These are phyloP conservation scores for Lodderomyces margitis DNA, from an alignment of 1,139 yeast species.

Conservation along the genomic window DNA sequence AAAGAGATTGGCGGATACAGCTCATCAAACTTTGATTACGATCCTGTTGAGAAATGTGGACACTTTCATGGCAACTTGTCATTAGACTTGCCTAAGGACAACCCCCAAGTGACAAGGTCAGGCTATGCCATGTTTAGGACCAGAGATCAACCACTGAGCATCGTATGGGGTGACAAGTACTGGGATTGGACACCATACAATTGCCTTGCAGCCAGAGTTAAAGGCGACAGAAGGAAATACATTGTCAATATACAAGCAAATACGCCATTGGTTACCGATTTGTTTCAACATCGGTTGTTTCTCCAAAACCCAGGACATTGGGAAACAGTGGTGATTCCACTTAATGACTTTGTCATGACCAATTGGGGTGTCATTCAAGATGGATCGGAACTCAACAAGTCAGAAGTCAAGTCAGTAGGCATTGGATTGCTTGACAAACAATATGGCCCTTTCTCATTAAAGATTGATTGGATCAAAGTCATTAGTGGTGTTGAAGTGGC, in stretches of 20 bases:
- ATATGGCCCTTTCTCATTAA: constrained; percentile 71
- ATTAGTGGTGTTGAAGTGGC: constrained; percentile 57
- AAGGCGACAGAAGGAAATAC: constrained; percentile 74
- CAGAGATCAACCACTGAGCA: constrained; percentile 54
- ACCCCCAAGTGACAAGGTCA: constrained; percentile 65
- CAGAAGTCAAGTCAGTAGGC: constrained; percentile 71
- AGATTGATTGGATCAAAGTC: constrained; percentile 73
- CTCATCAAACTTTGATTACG: constrained; percentile 46
- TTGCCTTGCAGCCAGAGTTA: constrained; percentile 69
- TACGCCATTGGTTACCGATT: constrained; percentile 72
- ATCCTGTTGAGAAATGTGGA: constrained; percentile 41
- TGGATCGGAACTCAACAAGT: constrained; percentile 57
- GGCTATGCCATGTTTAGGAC: constrained; percentile 92
- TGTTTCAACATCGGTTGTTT: constrained; percentile 79
- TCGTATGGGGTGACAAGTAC: constrained; percentile 44
- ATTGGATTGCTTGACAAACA: constrained; percentile 77
- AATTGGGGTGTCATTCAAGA: constrained; percentile 82
- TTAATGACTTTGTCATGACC: constrained; percentile 77
- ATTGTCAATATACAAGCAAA: constrained; percentile 80
- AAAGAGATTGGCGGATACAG: constrained; percentile 75
- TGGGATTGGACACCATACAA: constrained; percentile 69
- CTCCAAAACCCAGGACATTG: constrained; percentile 73
- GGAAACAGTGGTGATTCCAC: constrained; percentile 80
- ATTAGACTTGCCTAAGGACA: constrained; percentile 69
- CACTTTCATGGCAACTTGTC: constrained; percentile 71